Conservation (phyloP, 1,284 basidiomycete genomes). For the Abortiporus biennis region DNA sequence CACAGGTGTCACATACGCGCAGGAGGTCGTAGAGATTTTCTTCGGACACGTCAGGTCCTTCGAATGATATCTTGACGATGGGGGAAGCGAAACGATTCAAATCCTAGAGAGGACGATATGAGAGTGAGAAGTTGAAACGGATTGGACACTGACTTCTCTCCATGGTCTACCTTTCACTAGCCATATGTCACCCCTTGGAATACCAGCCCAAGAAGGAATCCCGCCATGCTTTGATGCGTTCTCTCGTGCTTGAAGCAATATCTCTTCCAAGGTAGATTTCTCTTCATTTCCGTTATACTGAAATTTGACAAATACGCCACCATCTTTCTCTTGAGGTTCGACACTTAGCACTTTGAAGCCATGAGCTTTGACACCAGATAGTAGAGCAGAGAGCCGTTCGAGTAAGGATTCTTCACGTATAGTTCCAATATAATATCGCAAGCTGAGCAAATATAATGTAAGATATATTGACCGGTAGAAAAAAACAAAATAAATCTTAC, state of each 20-base stretch:
- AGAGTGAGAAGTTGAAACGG: background rate
- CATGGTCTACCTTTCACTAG: conserved; percentile 79
- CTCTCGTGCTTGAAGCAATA: conserved; percentile 42
- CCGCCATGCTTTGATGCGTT: conserved; percentile 42
- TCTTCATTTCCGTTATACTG: conserved; percentile 44
- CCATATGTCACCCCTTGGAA: conserved; percentile 60
- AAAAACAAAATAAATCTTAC: conserved; percentile 28
- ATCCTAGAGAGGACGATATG: conserved; percentile 46
- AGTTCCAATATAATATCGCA: conserved; percentile 56
- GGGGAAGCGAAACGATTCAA: conserved; percentile 77
- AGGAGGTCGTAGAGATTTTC: conserved; percentile 69
- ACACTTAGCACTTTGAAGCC: conserved; percentile 53
- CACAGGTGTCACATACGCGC: conserved; percentile 40
- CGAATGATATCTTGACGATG: conserved; percentile 74
- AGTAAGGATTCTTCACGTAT: conserved; percentile 52
- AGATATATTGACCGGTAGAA: conserved; percentile 9
- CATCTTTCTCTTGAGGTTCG: conserved; percentile 69
- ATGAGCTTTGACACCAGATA: conserved; percentile 46
- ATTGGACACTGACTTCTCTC: conserved; percentile 57
- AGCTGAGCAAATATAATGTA: conserved; percentile 28
- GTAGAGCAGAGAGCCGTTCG: conserved; percentile 36
- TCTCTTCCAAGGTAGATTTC: conserved; percentile 34
- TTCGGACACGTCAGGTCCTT: conserved; percentile 81
- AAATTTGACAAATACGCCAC: conserved; percentile 85
- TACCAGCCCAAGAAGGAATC: conserved; percentile 59